Evolutionary conservation across 2,329 filamentous ascomycete species (phyloP), one percentile per base, ranked within the genome.

Genomic region (Diaporthe sp.): DNA sequence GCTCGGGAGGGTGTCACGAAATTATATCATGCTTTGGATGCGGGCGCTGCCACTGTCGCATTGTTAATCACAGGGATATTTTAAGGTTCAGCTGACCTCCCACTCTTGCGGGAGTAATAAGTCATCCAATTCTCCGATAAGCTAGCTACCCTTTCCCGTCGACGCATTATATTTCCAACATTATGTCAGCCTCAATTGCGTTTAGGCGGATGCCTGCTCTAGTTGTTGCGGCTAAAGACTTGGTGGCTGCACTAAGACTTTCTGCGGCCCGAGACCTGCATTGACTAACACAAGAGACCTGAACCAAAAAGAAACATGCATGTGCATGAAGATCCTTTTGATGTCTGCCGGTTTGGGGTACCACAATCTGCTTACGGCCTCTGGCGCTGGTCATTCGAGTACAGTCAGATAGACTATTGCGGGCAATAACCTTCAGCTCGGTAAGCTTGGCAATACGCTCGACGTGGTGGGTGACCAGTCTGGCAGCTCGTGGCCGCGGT

Each of bases 381-480:
- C n/a, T 54, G 64, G 45, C 64, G 64, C 64, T 28, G 45, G 64
- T 68, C 64, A 40, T 52, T 15, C 19, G 30, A 5, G 15, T 12
- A 66, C 64, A 68, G 47, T 40, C 64, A 68, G 64, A 40, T 35
- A 68, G 47, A 54, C 47, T n/a, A 67, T 35, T 28, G 40, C 64
- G n/a, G 45, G 38, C 35, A 54, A 38, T 54, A 30, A 40, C 33
- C 64, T 54, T 68, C 64, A 68, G 64, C 64, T 54, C 47, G 47
- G 8, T 12, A 38, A 38, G 30, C 64, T 38, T 38, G 64, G 45
- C 45, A 38, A 52, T 10, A 38, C n/a, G 64, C 22, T 50, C 33
- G 33, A 38, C 33, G n/a, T 25, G 13, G n/a, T 35, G 25, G 30
- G 2, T 28, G 15, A 12, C 13, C 25, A 17, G 33, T 45, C 64